Base-by-base conservation (phyloP, 352 stramenopile species). In the Pythium aquatile region DNA sequence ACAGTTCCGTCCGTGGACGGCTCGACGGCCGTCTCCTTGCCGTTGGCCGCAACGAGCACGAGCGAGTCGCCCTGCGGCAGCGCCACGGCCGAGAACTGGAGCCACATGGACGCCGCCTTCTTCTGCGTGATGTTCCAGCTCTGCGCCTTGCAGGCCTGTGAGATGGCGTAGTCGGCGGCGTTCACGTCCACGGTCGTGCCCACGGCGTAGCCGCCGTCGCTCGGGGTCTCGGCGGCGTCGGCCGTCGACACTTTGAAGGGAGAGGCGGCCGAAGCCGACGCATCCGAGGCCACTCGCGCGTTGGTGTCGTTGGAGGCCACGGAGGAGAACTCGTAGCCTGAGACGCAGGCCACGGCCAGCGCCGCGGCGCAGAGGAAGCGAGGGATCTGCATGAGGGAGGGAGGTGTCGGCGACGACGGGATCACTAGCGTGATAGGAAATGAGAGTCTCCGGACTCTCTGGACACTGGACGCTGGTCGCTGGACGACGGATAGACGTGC, bases 71-170 rank as follows among this genome's bases (percentile, higher is more conserved):
- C 78, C 0, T 48, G 40, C 24, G 59, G 72, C 32, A 60, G 66
- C 65, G 24, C 64, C 5, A 84, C 69, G 6, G 65, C 58, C 2
- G 66, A 69, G 62, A 87, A 84, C 29, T 72, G 54, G 14, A 87
- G 69, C 69, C 69, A 79, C 32, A 84, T 66, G 9, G 76, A 70
- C 20, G 53, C 73, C 11, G 72, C 74, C 51, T 72, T 75, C 55
- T 77, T 70, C 54, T 86, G 74, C 52, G 60, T 82, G 65, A 86
- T 70, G 44, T 68, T 82, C 75, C 78, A 86, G 51, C 60, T 68
- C 61, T 86, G 78, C 20, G 58, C 66, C 39, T 73, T 56, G 44
- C 78, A 86, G 9, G 54, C 29, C 29, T 68, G 20, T 1, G 75
- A 30, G 63, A 86, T 82, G n/a, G 51, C 58, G 57, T 81, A 86